A percentile compares a stretch with the other conserved stretches of the same genome.
Conservation (phyloP, 345 rosid genomes). For the Eucalyptus sp. region DNA sequence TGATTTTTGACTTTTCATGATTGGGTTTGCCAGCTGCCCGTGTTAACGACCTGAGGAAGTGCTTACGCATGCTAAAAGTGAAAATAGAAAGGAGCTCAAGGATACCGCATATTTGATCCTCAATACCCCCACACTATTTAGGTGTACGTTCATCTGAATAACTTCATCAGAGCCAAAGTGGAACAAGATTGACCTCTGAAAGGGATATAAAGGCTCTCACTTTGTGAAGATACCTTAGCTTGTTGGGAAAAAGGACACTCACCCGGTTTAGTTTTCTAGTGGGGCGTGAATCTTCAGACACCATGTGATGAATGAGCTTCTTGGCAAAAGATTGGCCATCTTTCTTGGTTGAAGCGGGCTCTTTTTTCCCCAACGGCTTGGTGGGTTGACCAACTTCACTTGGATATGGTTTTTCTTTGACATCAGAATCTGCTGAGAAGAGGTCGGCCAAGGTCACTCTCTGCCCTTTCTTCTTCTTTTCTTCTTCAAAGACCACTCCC, state of each 20-base stretch:
- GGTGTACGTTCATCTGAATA: not conserved
- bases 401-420: conserved; percentile 13
- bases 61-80: not conserved
- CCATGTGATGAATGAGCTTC: conserved; percentile 42
- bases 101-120: not conserved
- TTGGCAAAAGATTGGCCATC: conserved; percentile 42
- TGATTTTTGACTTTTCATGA: not conserved
- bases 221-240: not conserved
- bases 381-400: conserved; percentile 3
- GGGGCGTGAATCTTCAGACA: conserved; percentile 46
- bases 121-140: not conserved
- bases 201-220: not conserved
- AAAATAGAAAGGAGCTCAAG: not conserved
- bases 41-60: not conserved
- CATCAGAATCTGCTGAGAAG: conserved; percentile 49
- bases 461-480: conserved; percentile 22
- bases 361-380: not conserved
- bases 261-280: conserved; percentile 52
- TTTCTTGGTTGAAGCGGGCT: conserved; percentile 12
- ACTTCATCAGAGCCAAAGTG: not conserved
- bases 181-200: not conserved
- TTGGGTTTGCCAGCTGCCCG: not conserved
- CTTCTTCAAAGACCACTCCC: not conserved
- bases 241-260: not conserved
- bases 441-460: conserved; percentile 80